Evolutionary conservation across 805 yeast species (phyloP), one percentile per base, ranked within the genome.

Genomic region (Grigorovia humatica): DNA sequence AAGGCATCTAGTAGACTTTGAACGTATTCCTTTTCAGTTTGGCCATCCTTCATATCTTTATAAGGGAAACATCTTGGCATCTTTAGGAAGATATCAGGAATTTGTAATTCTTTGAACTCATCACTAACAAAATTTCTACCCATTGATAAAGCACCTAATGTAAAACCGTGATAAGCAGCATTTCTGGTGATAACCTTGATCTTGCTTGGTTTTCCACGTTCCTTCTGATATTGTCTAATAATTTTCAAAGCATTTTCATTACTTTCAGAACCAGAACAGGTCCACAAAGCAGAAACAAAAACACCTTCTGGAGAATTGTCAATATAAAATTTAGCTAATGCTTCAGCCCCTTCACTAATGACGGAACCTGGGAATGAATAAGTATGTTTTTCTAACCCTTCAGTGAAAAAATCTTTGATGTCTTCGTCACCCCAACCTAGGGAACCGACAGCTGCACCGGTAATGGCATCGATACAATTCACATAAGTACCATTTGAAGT

Each of bases 251-350:
- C 83, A 44, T 81, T 82, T 62, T 82, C 87, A 61, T 79, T 81
- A 38, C 84, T 79, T 64, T 81, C 87, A 30, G 85, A 72, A n/a
- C 88, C 88, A 9, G 83, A 77, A 56, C 80, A 77, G 52, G 78
- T 74, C 66, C 83, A 71, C 47, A 72, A 53, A 13, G 74, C 77
- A 27, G 74, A 66, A 2, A 65, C 56, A 53, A 72, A 73, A 9
- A 67, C 72, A 44, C 65, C 69, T 43, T 66, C 57, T 51, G 74
- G 74, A 17, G 75, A 69, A 45, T 65, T 61, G 6, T 68, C 70
- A 53, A 72, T 65, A 48, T 70, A 74, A 64, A 68, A 72, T 49
- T 70, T 60, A 29, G 76, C 70, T 48, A 76, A 59, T 9, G 68
- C 71, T 54, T 75, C 79, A 29, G 77, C 71, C 6, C 69, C 63